These are phyloP conservation scores for Penicillium glabrum DNA, from an alignment of 2,329 filamentous ascomycete genomes.

Conservation along the genomic window DNA sequence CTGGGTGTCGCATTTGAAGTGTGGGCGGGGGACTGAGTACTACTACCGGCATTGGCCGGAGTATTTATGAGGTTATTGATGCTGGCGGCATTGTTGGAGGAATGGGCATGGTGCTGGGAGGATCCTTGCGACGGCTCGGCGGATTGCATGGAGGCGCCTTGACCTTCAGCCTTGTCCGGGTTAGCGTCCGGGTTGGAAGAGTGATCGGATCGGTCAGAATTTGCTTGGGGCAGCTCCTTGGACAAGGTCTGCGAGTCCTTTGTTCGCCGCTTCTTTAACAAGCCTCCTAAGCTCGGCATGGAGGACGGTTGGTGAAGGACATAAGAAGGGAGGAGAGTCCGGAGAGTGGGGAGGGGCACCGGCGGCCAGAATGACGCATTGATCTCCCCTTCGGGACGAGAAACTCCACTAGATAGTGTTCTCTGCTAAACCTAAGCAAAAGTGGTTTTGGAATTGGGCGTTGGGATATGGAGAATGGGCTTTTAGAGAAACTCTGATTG, in stretches of 20 bases:
- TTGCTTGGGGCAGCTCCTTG: slow-evolving; percentile 50
- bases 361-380: slow-evolving; percentile 27
- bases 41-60: slow-evolving; percentile 36
- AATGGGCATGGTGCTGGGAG: slow-evolving; percentile 46
- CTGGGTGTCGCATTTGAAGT: slow-evolving; percentile 20
- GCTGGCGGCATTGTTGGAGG: slow-evolving; percentile 67
- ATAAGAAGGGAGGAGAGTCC: slow-evolving; percentile 25
- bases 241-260: slow-evolving; percentile 69
- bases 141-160: slow-evolving; percentile 39
- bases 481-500: neutral
- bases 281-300: slow-evolving; percentile 89
- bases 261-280: slow-evolving; percentile 98
- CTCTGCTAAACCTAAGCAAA: neutral
- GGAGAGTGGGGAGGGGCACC: slow-evolving; percentile 25
- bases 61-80: slow-evolving; percentile 83
- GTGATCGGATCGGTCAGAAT: slow-evolving; percentile 14
- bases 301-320: slow-evolving; percentile 29
- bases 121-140: slow-evolving; percentile 38
- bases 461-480: too few relatives aligned
- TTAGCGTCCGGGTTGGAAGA: slow-evolving; percentile 31
- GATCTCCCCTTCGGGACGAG: slow-evolving; percentile 5
- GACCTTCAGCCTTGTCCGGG: slow-evolving; percentile 24
- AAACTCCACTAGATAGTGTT: neutral
- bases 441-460: neutral
- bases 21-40: slow-evolving; percentile 16